These are phyloP conservation scores for Psilocybe sp. DNA, from an alignment of 768 basidiomycete species.

Conservation along the genomic window DNA sequence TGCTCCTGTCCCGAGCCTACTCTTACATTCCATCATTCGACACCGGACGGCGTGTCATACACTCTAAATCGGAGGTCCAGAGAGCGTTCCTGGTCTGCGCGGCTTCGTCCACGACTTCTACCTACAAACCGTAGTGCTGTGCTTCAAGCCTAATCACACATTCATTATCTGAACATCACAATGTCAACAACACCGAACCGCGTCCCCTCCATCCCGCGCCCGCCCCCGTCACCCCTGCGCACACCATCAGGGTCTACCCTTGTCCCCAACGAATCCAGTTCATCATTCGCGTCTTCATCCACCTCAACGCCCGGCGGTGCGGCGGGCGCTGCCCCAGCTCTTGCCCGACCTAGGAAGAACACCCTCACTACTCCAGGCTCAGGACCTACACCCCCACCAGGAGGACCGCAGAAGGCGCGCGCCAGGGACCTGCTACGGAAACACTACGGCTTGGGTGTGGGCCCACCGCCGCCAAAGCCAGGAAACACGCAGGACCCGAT, in stretches of 20 bases:
- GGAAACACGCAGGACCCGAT: conserved; percentile 69
- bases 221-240: conserved; percentile 23
- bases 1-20: no score
- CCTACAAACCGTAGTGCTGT: no score
- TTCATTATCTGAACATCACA: no score
- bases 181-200: conserved; percentile 6
- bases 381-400: conserved; percentile 18
- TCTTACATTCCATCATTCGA: no score
- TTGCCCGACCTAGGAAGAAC: no score
- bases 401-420: conserved; percentile 39
- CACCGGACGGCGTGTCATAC: not conserved
- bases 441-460: conserved; percentile 84
- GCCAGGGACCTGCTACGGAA: conserved; percentile 80
- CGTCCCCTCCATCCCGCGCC: conserved; percentile 19
- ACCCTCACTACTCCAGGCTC: not conserved
- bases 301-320: not conserved
- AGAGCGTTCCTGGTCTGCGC: no score
- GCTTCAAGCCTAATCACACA: no score
- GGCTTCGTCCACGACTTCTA: no score
- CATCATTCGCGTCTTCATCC: not conserved
- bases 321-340: no score
- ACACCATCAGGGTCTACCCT: conserved; percentile 12
- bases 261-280: not conserved
- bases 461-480: conserved; percentile 59
- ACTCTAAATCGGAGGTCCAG: no score